These are phyloP conservation scores for Penicillium alfredii DNA, from an alignment of 495 filamentous ascomycete species.

Conservation along the genomic window DNA sequence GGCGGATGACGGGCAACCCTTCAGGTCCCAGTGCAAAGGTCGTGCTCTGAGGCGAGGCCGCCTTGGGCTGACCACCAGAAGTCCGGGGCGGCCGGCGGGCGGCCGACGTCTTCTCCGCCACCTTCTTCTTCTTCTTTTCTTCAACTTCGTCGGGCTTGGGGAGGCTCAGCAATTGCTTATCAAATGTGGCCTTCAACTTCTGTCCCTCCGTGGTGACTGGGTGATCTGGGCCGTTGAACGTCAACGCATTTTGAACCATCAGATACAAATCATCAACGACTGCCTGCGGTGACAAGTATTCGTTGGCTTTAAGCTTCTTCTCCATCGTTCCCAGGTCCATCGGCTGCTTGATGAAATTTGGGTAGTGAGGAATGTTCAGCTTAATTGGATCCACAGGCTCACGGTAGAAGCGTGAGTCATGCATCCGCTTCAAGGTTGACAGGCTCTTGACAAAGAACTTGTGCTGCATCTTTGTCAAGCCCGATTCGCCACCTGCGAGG, in stretches of 20 bases:
- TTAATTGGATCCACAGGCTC: constrained; percentile 66
- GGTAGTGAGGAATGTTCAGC: constrained; percentile 67
- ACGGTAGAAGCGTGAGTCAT: constrained; percentile 64
- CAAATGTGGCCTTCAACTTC: constrained; percentile 55
- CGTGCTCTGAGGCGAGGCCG: constrained; percentile 47
- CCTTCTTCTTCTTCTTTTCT: constrained; percentile 58
- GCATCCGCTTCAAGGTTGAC: constrained; percentile 72
- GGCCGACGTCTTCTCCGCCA: constrained; percentile 43
- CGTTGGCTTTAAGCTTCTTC: constrained; percentile 61
- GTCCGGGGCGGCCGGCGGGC: constrained; percentile 50
- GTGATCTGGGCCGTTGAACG: constrained; percentile 79
- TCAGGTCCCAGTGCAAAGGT: constrained; percentile 80
- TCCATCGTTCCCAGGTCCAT: constrained; percentile 85
- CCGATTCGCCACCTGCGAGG: constrained; percentile 12
- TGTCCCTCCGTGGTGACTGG: constrained; percentile 57
- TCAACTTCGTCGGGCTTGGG: constrained; percentile 48
- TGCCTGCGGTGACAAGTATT: constrained; percentile 58
- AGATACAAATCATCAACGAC: constrained; percentile 66
- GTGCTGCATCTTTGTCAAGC: constrained; percentile 52
- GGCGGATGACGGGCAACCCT: constrained; percentile 85
- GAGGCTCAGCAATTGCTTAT: constrained; percentile 48
- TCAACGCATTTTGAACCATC: constrained; percentile 66
- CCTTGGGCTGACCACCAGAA: constrained; percentile 30
- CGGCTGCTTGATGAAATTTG: constrained; percentile 61
- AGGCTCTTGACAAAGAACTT: constrained; percentile 50